phyloP scores from a whole-genome alignment of 1,139 yeast genomes.

The Debaryomyces psychrophilus region DNA sequence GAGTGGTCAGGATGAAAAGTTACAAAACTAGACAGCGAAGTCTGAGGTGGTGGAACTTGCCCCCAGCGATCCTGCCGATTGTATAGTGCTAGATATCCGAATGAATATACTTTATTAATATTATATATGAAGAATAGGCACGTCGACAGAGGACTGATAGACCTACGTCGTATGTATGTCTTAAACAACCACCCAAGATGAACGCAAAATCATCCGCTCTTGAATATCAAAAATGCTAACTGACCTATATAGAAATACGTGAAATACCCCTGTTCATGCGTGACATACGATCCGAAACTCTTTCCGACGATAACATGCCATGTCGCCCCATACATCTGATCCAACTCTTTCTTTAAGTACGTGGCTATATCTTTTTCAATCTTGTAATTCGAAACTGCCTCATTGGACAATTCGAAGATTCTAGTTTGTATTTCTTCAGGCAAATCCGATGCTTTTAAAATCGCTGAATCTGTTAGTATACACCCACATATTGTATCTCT shows the following conservation, averaged over 20 bases:
- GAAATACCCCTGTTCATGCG: slow-evolving; percentile 86
- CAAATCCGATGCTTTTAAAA: slow-evolving; percentile 52
- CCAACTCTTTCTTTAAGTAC: slow-evolving; percentile 71
- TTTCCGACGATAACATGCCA: slow-evolving; percentile 98
- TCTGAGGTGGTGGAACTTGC: background rate
- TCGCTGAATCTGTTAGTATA: slow-evolving; percentile 32
- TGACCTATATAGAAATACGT: slow-evolving; percentile 83
- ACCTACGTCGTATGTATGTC: background rate
- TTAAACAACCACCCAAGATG: background rate
- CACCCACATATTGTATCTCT: background rate
- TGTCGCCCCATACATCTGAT: slow-evolving; percentile 67
- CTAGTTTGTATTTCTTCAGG: slow-evolving; percentile 62
- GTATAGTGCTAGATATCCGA: slow-evolving; percentile 1
- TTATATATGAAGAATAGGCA: background rate
- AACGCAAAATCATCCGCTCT: slow-evolving; percentile 50
- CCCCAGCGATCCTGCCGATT: background rate
- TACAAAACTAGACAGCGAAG: slow-evolving; percentile 10
- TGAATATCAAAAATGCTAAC: slow-evolving; percentile 79
- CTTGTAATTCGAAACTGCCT: slow-evolving; percentile 46
- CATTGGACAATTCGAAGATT: slow-evolving; percentile 59
- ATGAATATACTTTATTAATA: slow-evolving; percentile 5
- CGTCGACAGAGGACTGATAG: background rate
- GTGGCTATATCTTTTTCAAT: slow-evolving; percentile 81
- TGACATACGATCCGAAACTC: slow-evolving; percentile 90
- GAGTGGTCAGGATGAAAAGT: slow-evolving; percentile 73